Percentiles rank a stretch among this genome's conserved stretches.
phyloP scores from a whole-genome alignment of 148 eudicot genomes.

The Spergularia marina region DNA sequence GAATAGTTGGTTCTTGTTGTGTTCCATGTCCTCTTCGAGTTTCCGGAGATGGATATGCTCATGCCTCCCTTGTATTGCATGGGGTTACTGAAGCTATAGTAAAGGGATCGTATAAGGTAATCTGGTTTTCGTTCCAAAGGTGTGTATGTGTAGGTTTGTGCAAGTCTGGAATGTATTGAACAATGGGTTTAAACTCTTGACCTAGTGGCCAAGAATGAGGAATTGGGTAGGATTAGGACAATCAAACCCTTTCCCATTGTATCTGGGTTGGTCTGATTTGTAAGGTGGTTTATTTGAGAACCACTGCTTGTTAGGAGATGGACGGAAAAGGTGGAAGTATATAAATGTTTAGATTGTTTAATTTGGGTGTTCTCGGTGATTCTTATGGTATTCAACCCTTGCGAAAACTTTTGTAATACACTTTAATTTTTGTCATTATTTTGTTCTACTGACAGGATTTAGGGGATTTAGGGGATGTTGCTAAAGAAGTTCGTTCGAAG shows the following conservation, averaged over 20 bases:
- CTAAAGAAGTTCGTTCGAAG: conserved; percentile 74
- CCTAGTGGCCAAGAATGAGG: neutral
- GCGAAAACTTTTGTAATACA: neutral
- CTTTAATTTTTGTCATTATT: neutral
- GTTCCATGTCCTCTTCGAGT: neutral
- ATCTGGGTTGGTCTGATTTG: neutral
- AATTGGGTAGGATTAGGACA: neutral
- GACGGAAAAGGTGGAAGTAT: neutral
- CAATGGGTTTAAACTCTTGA: neutral
- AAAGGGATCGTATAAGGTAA: neutral
- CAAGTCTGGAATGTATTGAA: neutral
- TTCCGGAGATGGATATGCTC: neutral
- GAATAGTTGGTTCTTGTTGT: conserved; percentile 8
- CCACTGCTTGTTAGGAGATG: neutral
- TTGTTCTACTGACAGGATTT: conserved; percentile 43
- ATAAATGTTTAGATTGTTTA: neutral
- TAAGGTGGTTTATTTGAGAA: neutral
- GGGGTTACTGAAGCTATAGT: neutral
- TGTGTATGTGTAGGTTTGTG: neutral
- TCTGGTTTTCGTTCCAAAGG: neutral
- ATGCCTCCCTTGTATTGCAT: neutral
- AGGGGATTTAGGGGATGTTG: conserved; percentile 94
- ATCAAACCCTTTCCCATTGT: neutral
- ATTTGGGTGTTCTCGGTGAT: neutral
- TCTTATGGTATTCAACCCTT: neutral